Base-by-base conservation (phyloP, 176 grass and related monocot species). In the Saccharum officinarum region DNA sequence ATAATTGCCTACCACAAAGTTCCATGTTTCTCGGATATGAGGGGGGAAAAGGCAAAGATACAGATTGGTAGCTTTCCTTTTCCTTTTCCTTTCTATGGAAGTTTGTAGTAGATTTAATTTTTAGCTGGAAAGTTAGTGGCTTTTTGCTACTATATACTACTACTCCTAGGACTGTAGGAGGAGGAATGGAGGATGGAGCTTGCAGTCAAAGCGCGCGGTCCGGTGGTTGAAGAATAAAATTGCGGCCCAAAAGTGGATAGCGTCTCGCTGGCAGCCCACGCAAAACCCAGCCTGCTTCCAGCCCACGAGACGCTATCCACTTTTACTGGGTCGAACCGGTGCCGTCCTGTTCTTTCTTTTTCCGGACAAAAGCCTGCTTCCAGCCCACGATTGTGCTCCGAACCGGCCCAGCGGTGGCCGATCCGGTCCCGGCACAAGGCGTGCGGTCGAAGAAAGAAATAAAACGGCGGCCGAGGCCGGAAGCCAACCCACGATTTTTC, bases 401-500 rank as follows among this genome's bases (percentile, higher is more conserved):
- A 47, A 17, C 7, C 15, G 34, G 75, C 76, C 60, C 63, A 67
- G 17, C 16, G 17, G 63, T 68, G 18, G 2, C 75, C 54, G 22
- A 25, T 39, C 75, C 75, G 10, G 52, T 16, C 7, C 23, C 13
- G 12, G 0, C 11, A 40, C 75, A 60, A 60, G 52, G 20, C 75
- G 10, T 54, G 79, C 65, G 65, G 30, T 81, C 12, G 79, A 81
- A 81, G 79, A 81, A 81, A 81, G 79, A 75, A 75, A 74, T 8
- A 55, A 52, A 80, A 61, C 64, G 47, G 45, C 31, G 79, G 79
- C 45, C 17, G 41, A 26, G 26, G 7, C 41, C 62, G 17, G 26
- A 31, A 67, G 63, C 17, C 16, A 80, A 33, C 17, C 10, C 64
- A 12, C 74, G 6, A 7, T 55, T 25, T 59, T 15, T 16, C 42